These are phyloP conservation scores for Tylopilus felleus DNA, from an alignment of 768 basidiomycete species.

Conservation along the genomic window DNA sequence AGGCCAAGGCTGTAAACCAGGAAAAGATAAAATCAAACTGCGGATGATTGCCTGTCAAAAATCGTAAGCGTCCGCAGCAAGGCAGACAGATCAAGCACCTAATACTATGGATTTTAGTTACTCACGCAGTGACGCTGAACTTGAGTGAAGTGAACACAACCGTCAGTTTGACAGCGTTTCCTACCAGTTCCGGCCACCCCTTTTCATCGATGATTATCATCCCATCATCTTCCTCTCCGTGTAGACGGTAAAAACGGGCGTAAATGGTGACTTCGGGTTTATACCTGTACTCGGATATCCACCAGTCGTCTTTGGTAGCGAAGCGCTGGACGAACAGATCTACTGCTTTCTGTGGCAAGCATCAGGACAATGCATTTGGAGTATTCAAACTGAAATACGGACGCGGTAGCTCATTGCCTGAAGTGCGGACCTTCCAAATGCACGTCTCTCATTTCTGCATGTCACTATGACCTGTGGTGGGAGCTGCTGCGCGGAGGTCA, in stretches of 20 bases:
- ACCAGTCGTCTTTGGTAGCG: constrained; percentile 35
- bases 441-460: constrained; percentile 30
- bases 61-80: constrained; percentile 10
- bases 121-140: constrained; percentile 32
- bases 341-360: constrained; percentile 24
- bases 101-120: background rate
- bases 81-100: no score
- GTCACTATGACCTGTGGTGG: constrained; percentile 33
- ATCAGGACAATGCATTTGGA: constrained; percentile 8
- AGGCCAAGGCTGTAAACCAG: background rate
- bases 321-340: constrained; percentile 34
- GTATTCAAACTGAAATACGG: constrained; percentile 5
- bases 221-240: constrained; percentile 33
- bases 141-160: constrained; percentile 34
- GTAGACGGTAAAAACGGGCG: constrained; percentile 32
- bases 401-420: constrained; percentile 34
- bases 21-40: constrained; percentile 15
- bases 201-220: constrained; percentile 32
- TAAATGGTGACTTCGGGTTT: constrained; percentile 35
- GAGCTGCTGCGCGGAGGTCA: constrained; percentile 26
- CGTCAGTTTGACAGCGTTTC: constrained; percentile 32
- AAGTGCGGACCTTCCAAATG: constrained; percentile 29
- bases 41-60: constrained; percentile 26
- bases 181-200: constrained; percentile 32
- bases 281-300: constrained; percentile 33